These are phyloP conservation scores for Peronospora belbahrii DNA, from an alignment of 352 stramenopile species.

Conservation along the genomic window DNA sequence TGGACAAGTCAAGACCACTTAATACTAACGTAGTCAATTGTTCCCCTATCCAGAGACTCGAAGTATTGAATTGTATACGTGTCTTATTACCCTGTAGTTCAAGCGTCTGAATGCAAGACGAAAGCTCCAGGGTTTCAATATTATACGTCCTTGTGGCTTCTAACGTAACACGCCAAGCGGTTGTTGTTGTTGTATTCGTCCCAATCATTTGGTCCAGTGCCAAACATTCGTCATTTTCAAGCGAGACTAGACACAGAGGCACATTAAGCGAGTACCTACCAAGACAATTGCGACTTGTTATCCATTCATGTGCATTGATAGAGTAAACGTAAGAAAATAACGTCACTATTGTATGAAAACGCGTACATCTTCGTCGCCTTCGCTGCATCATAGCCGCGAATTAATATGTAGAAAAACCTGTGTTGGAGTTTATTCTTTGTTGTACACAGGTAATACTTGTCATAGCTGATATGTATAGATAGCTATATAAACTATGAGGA, in stretches of 20 bases:
- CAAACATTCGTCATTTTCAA: constrained; percentile 5
- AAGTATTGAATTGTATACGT: constrained; percentile 15
- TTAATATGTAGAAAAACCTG: constrained; percentile 1
- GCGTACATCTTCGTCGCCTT: constrained; percentile 9
- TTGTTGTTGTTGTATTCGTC: no score
- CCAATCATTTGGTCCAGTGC: not conserved
- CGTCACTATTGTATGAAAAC: constrained; percentile 2
- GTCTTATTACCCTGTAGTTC: constrained; percentile 12
- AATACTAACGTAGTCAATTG: constrained; percentile 21
- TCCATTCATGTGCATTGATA: not conserved
- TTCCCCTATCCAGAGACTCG: constrained; percentile 10
- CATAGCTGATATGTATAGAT: no score
- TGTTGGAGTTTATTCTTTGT: no score
- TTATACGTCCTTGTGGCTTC: constrained; percentile 1
- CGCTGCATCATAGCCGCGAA: constrained; percentile 12
- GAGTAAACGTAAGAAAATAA: constrained; percentile 9
- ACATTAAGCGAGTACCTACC: constrained; percentile 2
- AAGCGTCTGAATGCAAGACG: constrained; percentile 8
- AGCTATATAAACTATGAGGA: no score
- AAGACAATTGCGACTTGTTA: not conserved
- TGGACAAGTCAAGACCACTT: constrained; percentile 29
- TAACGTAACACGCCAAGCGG: constrained; percentile 15
- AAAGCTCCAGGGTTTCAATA: constrained; percentile 4
- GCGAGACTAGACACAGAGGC: constrained; percentile 5
- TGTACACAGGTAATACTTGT: no score